These are phyloP conservation scores for Pistacia atlantica DNA, from an alignment of 345 rosid species.

Conservation along the genomic window DNA sequence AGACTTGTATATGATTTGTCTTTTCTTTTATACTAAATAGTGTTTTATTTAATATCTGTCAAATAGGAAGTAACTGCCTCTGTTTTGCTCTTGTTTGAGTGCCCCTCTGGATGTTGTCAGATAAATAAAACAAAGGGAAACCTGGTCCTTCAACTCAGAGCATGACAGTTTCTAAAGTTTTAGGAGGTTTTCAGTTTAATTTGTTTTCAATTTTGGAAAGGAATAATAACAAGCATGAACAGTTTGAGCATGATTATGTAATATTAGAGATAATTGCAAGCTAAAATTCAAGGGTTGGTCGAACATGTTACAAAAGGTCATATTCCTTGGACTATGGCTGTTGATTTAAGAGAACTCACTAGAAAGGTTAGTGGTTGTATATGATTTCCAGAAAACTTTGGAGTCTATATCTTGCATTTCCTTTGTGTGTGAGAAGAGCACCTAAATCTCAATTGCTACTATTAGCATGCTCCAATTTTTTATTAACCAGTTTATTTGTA, in stretches of 20 bases:
- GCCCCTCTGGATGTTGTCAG: conserved; percentile 75
- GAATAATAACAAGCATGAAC: background rate
- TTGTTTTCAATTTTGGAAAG: conserved; percentile 7
- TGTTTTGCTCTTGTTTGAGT: conserved; percentile 90
- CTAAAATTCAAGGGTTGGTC: conserved; percentile 98
- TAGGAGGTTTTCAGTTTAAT: conserved; percentile 69
- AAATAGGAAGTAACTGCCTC: conserved; percentile 88
- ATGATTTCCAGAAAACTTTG: conserved; percentile 7
- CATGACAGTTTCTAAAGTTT: conserved; percentile 92
- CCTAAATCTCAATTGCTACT: background rate
- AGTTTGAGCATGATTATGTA: conserved; percentile 10
- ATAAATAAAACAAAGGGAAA: conserved; percentile 70
- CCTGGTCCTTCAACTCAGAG: conserved; percentile 95
- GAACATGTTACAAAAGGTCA: conserved; percentile 99
- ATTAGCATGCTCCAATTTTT: background rate
- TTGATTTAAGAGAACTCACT: conserved; percentile 94
- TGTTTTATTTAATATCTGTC: conserved; percentile 19
- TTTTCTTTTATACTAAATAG: background rate
- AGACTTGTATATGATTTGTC: conserved; percentile 8
- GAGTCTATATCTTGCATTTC: conserved; percentile 7
- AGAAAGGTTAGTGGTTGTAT: conserved; percentile 70
- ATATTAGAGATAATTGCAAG: conserved; percentile 48
- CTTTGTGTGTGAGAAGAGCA: background rate
- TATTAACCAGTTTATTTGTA: background rate
- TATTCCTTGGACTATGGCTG: conserved; percentile 92